Evolutionary conservation across 2,329 filamentous ascomycete genomes (phyloP).

Genomic region (Geosmithia putterillii): DNA sequence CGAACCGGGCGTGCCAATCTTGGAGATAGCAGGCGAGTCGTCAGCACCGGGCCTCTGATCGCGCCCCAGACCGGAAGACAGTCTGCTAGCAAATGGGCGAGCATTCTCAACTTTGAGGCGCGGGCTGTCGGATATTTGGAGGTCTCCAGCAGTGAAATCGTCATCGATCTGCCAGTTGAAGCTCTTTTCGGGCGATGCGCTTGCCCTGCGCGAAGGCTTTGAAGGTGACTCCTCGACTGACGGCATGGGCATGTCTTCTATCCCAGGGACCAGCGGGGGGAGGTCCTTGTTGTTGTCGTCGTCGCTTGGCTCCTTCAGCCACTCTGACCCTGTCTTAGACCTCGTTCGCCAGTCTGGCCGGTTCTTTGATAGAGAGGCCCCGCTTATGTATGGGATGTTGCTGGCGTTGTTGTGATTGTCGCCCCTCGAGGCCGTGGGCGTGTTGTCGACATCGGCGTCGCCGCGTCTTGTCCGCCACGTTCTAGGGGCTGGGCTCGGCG

Average conservation of each 20-base stretch:
- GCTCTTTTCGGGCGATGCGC: conserved; percentile 34
- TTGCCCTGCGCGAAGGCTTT: background rate
- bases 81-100: conserved; percentile 21
- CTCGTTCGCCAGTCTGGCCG: background rate
- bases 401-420: conserved; percentile 16
- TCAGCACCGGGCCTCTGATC: conserved; percentile 16
- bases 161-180: conserved; percentile 44
- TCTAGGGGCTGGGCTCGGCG: conserved; percentile 38
- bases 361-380: background rate
- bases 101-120: conserved; percentile 25
- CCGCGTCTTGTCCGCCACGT: conserved; percentile 23
- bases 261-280: conserved; percentile 24
- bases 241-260: conserved; percentile 21
- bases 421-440: conserved; percentile 14
- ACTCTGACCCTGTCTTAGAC: background rate
- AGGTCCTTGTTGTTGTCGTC: conserved; percentile 13
- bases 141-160: conserved; percentile 43
- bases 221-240: conserved; percentile 15
- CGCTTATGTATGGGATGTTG: background rate
- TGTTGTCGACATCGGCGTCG: conserved; percentile 16
- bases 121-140: conserved; percentile 45
- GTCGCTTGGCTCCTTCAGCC: background rate
- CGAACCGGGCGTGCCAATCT: conserved; percentile 14
- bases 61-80: conserved; percentile 11
- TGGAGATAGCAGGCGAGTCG: conserved; percentile 11